Conservation (phyloP, 495 filamentous ascomycete genomes). For the Corynascus novoguineensis region DNA sequence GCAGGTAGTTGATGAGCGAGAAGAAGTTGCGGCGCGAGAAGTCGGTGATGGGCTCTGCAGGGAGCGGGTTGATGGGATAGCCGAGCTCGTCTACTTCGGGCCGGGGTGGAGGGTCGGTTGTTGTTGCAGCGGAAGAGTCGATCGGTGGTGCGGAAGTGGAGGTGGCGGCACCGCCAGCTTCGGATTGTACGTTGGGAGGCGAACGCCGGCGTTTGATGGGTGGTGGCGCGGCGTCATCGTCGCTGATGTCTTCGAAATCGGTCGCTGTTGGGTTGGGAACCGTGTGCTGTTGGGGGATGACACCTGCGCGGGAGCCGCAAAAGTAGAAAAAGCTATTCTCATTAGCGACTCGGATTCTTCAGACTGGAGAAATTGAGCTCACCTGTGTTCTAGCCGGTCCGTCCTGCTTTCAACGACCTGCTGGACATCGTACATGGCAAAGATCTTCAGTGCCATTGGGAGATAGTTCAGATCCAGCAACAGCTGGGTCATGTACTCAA, state of each 20-base stretch:
- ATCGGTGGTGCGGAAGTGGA: slow-evolving; percentile 6
- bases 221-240: slow-evolving; percentile 78
- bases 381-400: slow-evolving; percentile 80
- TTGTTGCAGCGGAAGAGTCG: background rate
- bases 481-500: slow-evolving; percentile 91
- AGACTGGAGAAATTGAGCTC: slow-evolving; percentile 8
- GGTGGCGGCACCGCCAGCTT: slow-evolving; percentile 9
- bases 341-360: background rate
- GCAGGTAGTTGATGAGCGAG: slow-evolving; percentile 85
- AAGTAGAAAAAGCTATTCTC: slow-evolving; percentile 77
- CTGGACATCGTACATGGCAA: slow-evolving; percentile 87
- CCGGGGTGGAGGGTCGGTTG: slow-evolving; percentile 39
- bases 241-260: slow-evolving; percentile 35
- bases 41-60: slow-evolving; percentile 75
- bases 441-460: slow-evolving; percentile 84
- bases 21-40: slow-evolving; percentile 95
- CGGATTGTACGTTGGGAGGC: slow-evolving; percentile 29
- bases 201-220: slow-evolving; percentile 61
- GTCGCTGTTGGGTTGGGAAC: slow-evolving; percentile 24
- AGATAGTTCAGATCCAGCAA: slow-evolving; percentile 91
- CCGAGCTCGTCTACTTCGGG: slow-evolving; percentile 89
- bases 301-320: slow-evolving; percentile 55
- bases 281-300: slow-evolving; percentile 17
- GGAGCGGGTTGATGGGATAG: slow-evolving; percentile 57
- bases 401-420: slow-evolving; percentile 77